These are phyloP conservation scores for Stipa capillata DNA, from an alignment of 176 grass and related monocot species.

Conservation along the genomic window DNA sequence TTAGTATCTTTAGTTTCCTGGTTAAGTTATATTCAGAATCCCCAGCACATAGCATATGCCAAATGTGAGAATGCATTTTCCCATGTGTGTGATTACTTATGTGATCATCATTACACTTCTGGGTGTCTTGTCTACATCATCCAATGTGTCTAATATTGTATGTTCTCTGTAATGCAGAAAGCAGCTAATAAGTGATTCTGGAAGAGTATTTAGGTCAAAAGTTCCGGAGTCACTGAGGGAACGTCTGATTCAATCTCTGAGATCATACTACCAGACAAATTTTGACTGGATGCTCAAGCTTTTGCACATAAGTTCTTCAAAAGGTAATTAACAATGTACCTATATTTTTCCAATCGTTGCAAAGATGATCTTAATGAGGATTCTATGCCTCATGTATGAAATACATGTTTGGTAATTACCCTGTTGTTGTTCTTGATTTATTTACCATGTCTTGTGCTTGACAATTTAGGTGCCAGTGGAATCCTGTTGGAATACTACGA, in stretches of 20 bases:
- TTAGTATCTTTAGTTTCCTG: not conserved
- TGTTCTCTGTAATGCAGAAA: slow-evolving; percentile 50
- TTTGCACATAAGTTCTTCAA: not conserved
- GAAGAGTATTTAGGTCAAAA: slow-evolving; percentile 46
- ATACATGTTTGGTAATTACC: not conserved
- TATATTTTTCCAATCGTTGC: not conserved
- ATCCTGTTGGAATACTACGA: slow-evolving; percentile 18
- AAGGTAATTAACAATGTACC: not conserved
- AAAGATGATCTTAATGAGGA: not conserved
- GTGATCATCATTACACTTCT: not conserved
- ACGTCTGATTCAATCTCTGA: slow-evolving; percentile 46
- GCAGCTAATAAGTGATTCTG: slow-evolving; percentile 50
- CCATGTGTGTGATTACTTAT: not conserved
- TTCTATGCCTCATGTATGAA: not conserved
- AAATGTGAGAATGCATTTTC: not conserved
- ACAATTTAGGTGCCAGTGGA: slow-evolving; percentile 30
- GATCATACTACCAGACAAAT: slow-evolving; percentile 40
- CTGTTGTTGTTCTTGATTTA: not conserved
- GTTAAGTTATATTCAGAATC: not conserved
- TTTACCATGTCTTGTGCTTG: not conserved
- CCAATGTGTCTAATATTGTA: slow-evolving; percentile 1
- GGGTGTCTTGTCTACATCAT: not conserved
- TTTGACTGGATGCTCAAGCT: slow-evolving; percentile 28
- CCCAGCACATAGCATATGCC: not conserved
- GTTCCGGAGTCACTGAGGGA: slow-evolving; percentile 51